Evolutionary conservation across 257 asterid genomes (phyloP).

Genomic region (Solanum lycopersicoides): DNA sequence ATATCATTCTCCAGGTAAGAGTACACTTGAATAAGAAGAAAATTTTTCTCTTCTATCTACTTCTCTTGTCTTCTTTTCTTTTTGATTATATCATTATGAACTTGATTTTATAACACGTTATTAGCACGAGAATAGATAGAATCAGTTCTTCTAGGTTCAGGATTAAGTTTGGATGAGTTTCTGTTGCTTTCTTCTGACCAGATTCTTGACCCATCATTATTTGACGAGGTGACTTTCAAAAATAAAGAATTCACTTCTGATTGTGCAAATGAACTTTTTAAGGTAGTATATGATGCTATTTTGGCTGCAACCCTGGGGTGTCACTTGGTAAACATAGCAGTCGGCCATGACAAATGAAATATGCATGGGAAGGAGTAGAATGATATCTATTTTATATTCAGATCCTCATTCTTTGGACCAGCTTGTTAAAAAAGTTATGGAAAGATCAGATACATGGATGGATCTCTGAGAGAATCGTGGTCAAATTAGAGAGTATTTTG

Average conservation of each 20-base stretch:
- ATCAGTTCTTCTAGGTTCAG: constrained; percentile 93
- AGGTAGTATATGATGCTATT: constrained; percentile 47
- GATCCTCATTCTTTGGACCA: constrained; percentile 48
- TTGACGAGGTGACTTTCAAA: constrained; percentile 39
- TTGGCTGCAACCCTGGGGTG: constrained; percentile 31
- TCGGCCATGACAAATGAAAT: constrained; percentile 59
- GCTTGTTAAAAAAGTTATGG: constrained; percentile 49
- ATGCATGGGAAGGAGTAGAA: constrained; percentile 54
- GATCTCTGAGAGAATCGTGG: constrained; percentile 32
- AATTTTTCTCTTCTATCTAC: too few relatives aligned
- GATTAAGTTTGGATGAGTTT: constrained; percentile 85
- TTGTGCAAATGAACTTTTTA: constrained; percentile 58
- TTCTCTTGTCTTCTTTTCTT: too few relatives aligned
- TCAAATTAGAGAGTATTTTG: constrained; percentile 42
- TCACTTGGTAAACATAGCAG: constrained; percentile 21
- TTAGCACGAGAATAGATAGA: constrained; percentile 54
- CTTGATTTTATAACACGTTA: too few relatives aligned
- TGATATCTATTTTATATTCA: constrained; percentile 27
- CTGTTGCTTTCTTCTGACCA: constrained; percentile 34
- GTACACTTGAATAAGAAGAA: too few relatives aligned
- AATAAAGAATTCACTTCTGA: not conserved
- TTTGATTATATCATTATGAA: too few relatives aligned
- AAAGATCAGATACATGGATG: constrained; percentile 50
- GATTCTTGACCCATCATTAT: constrained; percentile 63
- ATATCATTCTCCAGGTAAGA: too few relatives aligned